Percentiles rank a stretch among this genome's conserved stretches.
These are phyloP conservation scores for Trematosphaeria pertusa DNA, from an alignment of 2,329 filamentous ascomycete genomes.

Conservation along the genomic window DNA sequence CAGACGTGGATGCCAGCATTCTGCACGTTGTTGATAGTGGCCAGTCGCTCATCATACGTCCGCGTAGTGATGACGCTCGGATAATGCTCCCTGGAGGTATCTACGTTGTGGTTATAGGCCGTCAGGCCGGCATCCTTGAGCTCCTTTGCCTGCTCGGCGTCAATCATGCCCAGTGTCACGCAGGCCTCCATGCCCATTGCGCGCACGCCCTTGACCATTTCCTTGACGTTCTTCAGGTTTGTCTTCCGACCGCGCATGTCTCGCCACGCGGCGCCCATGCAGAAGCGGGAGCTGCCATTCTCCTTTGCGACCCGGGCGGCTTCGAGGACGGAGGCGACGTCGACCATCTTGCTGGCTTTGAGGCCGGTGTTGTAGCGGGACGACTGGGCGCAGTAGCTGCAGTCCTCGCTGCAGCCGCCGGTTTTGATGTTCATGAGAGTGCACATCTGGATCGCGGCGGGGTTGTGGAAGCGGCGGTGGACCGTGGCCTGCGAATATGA, in stretches of 20 bases:
- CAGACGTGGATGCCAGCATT: conserved; percentile 90
- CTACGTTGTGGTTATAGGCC: conserved; percentile 94
- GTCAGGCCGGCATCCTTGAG: conserved; percentile 84
- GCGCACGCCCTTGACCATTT: conserved; percentile 83
- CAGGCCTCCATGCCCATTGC: conserved; percentile 88
- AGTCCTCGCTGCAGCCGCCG: conserved; percentile 90
- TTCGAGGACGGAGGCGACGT: conserved; percentile 79
- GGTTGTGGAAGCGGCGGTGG: conserved; percentile 85
- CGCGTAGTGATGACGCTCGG: conserved; percentile 85
- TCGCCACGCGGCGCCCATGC: conserved; percentile 93
- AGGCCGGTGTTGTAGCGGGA: conserved; percentile 80
- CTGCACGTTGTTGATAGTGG: conserved; percentile 79
- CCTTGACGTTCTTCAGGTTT: conserved; percentile 80
- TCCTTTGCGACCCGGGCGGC: conserved; percentile 79
- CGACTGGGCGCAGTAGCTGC: conserved; percentile 90
- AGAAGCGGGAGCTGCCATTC: conserved; percentile 90
- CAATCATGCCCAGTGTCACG: conserved; percentile 94
- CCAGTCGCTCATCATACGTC: conserved; percentile 84
- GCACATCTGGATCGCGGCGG: conserved; percentile 86
- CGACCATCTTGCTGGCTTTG: conserved; percentile 78
- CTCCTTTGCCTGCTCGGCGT: conserved; percentile 78
- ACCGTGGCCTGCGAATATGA: conserved; percentile 66
- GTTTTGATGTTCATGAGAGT: conserved; percentile 98
- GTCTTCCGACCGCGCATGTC: conserved; percentile 93
- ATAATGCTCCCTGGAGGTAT: conserved; percentile 89